Evolutionary conservation across 2,329 filamentous ascomycete genomes (phyloP).

Genomic region (Tothia fuscella): DNA sequence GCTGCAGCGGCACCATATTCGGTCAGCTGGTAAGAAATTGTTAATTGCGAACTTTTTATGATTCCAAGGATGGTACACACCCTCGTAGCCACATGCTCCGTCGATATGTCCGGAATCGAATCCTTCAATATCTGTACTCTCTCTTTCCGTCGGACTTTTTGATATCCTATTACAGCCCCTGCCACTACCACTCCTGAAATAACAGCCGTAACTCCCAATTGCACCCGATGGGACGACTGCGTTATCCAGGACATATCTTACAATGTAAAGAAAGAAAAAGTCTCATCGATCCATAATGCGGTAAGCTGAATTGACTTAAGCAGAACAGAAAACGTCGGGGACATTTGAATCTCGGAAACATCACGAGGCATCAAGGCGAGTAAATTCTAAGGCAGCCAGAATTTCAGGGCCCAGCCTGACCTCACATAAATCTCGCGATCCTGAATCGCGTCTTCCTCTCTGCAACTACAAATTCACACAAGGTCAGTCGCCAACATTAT

Average conservation of each 20-base stretch:
- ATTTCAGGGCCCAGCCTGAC: no score
- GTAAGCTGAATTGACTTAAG: no score
- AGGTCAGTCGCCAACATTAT: no score
- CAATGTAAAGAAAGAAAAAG: not conserved
- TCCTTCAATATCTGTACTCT: slow-evolving; percentile 46
- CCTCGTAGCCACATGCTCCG: slow-evolving; percentile 29
- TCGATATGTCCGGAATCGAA: slow-evolving; percentile 45
- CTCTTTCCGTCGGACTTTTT: slow-evolving; percentile 42
- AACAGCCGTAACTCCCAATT: slow-evolving; percentile 60
- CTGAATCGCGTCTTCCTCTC: no score
- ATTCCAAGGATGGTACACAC: no score
- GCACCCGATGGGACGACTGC: slow-evolving; percentile 37
- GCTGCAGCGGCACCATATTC: slow-evolving; percentile 44
- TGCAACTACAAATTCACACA: no score
- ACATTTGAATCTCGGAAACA: no score
- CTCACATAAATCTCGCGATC: no score
- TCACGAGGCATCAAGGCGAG: no score
- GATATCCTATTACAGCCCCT: slow-evolving; percentile 16
- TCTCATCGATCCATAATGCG: no score
- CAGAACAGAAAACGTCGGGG: no score
- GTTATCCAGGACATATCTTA: not conserved
- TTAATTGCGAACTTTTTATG: not conserved
- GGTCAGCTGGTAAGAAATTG: slow-evolving; percentile 39
- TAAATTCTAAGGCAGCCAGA: no score
- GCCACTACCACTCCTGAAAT: slow-evolving; percentile 37